Evolutionary conservation across 768 basidiomycete genomes (phyloP).

Genomic region (Leccinum boreale): DNA sequence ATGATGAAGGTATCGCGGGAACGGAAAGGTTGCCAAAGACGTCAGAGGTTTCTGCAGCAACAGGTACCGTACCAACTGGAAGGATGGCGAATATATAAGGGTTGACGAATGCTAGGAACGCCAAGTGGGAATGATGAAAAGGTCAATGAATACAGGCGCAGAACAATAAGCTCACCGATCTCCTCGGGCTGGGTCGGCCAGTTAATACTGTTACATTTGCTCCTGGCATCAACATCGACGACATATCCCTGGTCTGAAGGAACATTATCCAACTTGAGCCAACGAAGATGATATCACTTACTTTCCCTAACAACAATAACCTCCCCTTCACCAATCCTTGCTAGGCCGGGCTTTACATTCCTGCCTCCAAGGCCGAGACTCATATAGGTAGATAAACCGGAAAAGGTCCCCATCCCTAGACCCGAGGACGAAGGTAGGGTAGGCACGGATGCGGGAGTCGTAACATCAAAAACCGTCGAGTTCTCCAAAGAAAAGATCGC

Average conservation of each 20-base stretch:
- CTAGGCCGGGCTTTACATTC: conserved; percentile 55
- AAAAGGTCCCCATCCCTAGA: conserved; percentile 66
- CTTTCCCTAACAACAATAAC: conserved; percentile 76
- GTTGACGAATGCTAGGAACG: conserved; percentile 56
- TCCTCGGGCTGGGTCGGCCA: conserved; percentile 87
- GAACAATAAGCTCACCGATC: conserved; percentile 42
- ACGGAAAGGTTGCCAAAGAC: conserved; percentile 15
- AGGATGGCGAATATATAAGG: conserved; percentile 78
- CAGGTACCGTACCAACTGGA: conserved; percentile 59
- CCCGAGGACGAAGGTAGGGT: conserved; percentile 26
- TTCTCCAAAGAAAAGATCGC: conserved; percentile 67
- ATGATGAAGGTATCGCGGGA: conserved; percentile 9
- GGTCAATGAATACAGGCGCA: conserved; percentile 49
- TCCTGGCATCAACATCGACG: conserved; percentile 58
- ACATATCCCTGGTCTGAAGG: conserved; percentile 63
- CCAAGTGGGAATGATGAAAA: conserved; percentile 54
- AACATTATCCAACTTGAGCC: neutral
- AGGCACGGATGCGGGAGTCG: conserved; percentile 40
- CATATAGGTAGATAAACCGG: conserved; percentile 79
- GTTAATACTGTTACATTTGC: conserved; percentile 48
- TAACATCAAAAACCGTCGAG: conserved; percentile 55
- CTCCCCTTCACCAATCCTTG: conserved; percentile 56
- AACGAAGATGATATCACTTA: conserved; percentile 36
- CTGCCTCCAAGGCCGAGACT: conserved; percentile 75
- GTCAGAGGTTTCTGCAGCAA: conserved; percentile 21